These are phyloP conservation scores for Colletotrichum incanum DNA, from an alignment of 2,329 filamentous ascomycete species.

Conservation along the genomic window DNA sequence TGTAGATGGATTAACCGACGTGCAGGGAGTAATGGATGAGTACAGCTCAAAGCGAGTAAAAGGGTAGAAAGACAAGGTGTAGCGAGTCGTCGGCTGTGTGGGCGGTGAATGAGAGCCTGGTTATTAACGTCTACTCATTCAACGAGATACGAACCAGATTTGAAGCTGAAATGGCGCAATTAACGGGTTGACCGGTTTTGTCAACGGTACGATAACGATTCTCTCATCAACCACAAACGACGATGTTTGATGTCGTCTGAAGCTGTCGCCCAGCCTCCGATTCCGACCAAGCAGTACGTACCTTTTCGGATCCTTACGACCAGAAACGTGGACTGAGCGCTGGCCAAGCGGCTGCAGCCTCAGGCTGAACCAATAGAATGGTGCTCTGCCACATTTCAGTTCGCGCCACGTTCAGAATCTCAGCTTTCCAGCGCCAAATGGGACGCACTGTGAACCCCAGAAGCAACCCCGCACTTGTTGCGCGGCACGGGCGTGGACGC, in stretches of 20 bases:
- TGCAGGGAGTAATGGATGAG: background rate
- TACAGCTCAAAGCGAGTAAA: background rate
- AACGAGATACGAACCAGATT: too few species aligned
- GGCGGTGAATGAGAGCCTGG: background rate
- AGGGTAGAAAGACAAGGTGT: background rate
- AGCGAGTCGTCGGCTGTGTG: background rate
- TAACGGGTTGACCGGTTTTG: background rate
- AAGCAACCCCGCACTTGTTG: slow-evolving; percentile 21
- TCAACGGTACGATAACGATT: background rate
- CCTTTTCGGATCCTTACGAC: background rate
- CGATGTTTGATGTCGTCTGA: slow-evolving; percentile 23
- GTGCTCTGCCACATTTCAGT: slow-evolving; percentile 11
- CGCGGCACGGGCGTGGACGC: slow-evolving; percentile 22
- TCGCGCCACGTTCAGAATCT: slow-evolving; percentile 11
- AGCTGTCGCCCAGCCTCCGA: slow-evolving; percentile 15
- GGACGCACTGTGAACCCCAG: slow-evolving; percentile 9
- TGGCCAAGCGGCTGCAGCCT: slow-evolving; percentile 4
- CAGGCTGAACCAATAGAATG: slow-evolving; percentile 11
- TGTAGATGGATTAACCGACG: background rate
- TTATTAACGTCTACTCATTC: background rate
- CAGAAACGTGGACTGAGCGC: slow-evolving; percentile 2
- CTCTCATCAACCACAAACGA: slow-evolving; percentile 1
- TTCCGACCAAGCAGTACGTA: slow-evolving; percentile 13
- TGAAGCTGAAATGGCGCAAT: background rate
- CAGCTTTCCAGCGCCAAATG: slow-evolving; percentile 22